Base-by-base conservation (phyloP, 441 rosid species). In the Croton laevigatus region DNA sequence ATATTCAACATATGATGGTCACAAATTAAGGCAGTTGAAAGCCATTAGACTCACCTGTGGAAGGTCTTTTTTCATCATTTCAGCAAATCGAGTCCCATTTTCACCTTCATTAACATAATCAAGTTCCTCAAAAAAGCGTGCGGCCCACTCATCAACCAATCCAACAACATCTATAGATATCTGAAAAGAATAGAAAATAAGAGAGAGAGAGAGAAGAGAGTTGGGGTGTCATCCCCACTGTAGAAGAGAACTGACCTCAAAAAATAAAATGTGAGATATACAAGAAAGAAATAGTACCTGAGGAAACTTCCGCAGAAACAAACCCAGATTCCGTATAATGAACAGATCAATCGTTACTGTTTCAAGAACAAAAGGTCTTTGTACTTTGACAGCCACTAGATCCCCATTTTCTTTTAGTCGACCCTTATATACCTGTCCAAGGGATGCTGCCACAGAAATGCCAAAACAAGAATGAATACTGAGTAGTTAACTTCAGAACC, bases 101-200 rank as follows among this genome's bases (percentile, higher is more conserved):
- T 89, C 91, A 73, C 99, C 99, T 86, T 94, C 97, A 12, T 89
- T 91, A 73, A 94, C 78, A 86, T 94, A 94, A 83, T 94, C 99
- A 69, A 94, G 83, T 85, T 94, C 99, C 82, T 94, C 99, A 73
- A 94, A 94, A 73, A 94, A 94, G 32, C 99, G 97, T 77, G 97
- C 91, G 70, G 99, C 97, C 97, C 99, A 94, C 82, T 94, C 99
- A 85, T 94, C 99, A 79, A 94, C 98, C 82, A 94, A 78, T 23
- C 97, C 99, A 80, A 94, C 99, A 76, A 94, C 91, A 79, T 94
- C 97, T 67, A 90, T 36, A 8, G 97, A 86, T 60, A 94, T 80
- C 99, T 92, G 79, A 51, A 71, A 59, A 69, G 57, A 68, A 63
- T 42, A 55, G 65, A 46, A 20, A 54, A 52, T 14, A 61, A 36